Base-by-base conservation (phyloP, 2,329 filamentous ascomycete genomes). In the Pyrenophora graminea region DNA sequence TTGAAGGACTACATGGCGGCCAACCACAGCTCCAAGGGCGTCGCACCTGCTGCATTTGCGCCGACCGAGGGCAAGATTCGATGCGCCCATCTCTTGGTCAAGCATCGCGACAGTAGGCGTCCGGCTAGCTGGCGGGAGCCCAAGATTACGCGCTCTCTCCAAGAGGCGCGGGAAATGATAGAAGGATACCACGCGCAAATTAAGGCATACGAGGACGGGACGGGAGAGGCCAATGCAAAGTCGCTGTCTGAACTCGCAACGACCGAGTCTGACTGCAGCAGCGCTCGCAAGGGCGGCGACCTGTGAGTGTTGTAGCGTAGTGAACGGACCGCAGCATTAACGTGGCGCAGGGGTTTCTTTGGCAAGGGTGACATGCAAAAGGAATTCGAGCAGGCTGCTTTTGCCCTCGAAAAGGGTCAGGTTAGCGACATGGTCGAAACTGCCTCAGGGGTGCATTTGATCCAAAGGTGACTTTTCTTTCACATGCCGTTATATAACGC, bases 281-380 rank as follows among this genome's bases (percentile, higher is more conserved):
- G 91, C 65, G 92, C 94, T 25, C 85, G 91, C 65, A 99, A 97
- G 82, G 85, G 87, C 61, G 94, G 94, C 50, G 94, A 99, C 72
- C 78, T 99, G 78, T 87, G 76, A 72, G 84, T 81, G 34, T n/a
- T 25, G 25, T 33, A 17, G 31, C 2, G n/a, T 15, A 13, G 23
- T 1, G 33, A 4, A n/a, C 8, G 7, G 15, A 18, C 4, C 10
- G 23, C 18, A 27, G 23, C n/a, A 17, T 48, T 55, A 41, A 57
- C 39, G 23, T 25, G 21, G 7, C 40, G 34, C 45, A 87, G 85
- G 58, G 94, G 94, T 17, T 96, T 92, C 76, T 99, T 99, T 74
- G 92, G 91, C 48, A 86, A 83, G 66, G 91, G 91, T 23, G 93
- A 97, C 68, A 99, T 99, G 94, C 94, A 99, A 74, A 93, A 92